These are phyloP conservation scores for Gastrolobium bilobum DNA, from an alignment of 306 rosid genomes.

Conservation along the genomic window DNA sequence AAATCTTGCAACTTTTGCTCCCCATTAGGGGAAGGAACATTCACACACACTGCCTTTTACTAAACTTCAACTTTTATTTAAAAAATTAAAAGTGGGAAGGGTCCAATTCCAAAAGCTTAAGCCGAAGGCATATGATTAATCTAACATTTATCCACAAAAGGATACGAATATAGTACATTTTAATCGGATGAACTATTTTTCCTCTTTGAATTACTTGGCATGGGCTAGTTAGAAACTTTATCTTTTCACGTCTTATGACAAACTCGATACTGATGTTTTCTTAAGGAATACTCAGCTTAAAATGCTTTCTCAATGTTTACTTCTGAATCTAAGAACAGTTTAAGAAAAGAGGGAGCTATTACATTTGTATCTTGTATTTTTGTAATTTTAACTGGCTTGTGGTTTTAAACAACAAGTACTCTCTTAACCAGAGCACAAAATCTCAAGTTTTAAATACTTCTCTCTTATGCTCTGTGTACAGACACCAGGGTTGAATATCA, in stretches of 20 bases:
- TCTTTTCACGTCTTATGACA: background rate
- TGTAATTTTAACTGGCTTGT: background rate
- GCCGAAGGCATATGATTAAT: background rate
- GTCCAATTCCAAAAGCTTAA: background rate
- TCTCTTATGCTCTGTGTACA: constrained; percentile 41
- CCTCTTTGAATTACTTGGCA: background rate
- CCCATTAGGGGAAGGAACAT: background rate
- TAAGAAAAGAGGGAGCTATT: background rate
- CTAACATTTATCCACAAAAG: constrained; percentile 1
- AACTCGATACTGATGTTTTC: constrained; percentile 2
- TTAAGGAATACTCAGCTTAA: background rate
- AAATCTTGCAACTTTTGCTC: constrained; percentile 36
- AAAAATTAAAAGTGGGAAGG: background rate
- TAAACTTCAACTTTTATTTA: background rate
- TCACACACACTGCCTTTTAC: background rate
- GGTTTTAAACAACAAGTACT: background rate
- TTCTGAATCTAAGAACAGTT: background rate
- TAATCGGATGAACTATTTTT: background rate
- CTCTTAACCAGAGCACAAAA: background rate
- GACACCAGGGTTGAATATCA: constrained; percentile 82
- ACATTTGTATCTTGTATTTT: background rate
- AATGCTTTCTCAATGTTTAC: constrained; percentile 10
- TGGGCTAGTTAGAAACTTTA: background rate
- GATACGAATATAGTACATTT: background rate
- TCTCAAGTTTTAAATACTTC: constrained; percentile 2